phyloP scores from a whole-genome alignment of 148 eudicot species.

The Nepenthes mirabilis region DNA sequence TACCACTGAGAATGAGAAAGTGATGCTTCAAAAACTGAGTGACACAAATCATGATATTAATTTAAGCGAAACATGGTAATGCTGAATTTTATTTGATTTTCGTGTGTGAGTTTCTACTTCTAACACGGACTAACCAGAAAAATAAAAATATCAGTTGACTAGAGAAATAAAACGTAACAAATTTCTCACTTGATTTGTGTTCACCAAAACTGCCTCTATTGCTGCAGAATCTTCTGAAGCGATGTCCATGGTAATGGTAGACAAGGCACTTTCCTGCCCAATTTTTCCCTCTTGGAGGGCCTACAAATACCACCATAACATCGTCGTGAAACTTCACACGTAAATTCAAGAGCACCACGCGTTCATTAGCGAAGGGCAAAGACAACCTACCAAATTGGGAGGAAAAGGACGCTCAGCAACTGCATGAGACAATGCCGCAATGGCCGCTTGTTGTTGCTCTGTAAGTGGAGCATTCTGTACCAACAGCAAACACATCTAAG shows the following conservation, averaged over 20 bases:
- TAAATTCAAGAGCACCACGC: too few relatives aligned
- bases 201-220: constrained; percentile 69
- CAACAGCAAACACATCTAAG: constrained; percentile 1
- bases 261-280: constrained; percentile 41
- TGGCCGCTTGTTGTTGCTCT: constrained; percentile 89
- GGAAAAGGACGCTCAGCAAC: constrained; percentile 93
- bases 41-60: too few relatives aligned
- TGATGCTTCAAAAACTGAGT: too few relatives aligned
- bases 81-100: too few relatives aligned
- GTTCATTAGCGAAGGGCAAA: neutral
- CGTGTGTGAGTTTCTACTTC: too few relatives aligned
- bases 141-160: neutral
- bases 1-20: too few relatives aligned
- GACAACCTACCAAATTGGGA: constrained; percentile 43
- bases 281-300: constrained; percentile 28
- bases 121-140: too few relatives aligned
- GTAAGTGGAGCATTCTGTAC: constrained; percentile 81
- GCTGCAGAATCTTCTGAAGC: constrained; percentile 50
- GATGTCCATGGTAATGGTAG: constrained; percentile 43
- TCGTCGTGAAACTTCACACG: too few relatives aligned
- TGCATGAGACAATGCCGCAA: constrained; percentile 74
- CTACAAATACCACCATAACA: constrained; percentile 14
- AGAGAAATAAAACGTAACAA: neutral
- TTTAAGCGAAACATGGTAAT: too few relatives aligned
- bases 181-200: constrained; percentile 65